phyloP scores from a whole-genome alignment of 2,329 filamentous ascomycete genomes.

The Cordyceps sp. region DNA sequence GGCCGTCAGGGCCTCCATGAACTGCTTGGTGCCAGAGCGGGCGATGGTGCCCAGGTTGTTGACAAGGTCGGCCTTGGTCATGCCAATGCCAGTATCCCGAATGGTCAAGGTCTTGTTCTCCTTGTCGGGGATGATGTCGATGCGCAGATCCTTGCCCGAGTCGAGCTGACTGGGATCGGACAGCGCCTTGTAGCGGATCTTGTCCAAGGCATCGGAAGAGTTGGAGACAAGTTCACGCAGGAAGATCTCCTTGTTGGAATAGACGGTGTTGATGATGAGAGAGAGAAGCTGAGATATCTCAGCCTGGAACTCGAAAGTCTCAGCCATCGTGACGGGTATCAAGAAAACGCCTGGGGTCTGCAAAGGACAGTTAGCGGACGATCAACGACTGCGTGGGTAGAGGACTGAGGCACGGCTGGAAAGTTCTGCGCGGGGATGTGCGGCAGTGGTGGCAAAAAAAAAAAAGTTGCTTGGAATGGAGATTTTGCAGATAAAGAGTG shows the following conservation, averaged over 20 bases:
- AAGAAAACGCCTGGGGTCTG: constrained; percentile 7
- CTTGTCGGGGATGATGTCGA: constrained; percentile 98
- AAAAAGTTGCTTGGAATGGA: too few species aligned
- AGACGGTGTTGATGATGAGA: constrained; percentile 99
- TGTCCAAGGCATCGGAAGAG: constrained; percentile 96
- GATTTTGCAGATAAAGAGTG: too few species aligned
- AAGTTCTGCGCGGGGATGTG: too few species aligned
- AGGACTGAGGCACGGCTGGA: too few species aligned
- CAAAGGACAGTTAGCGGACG: neutral
- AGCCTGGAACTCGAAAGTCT: constrained; percentile 99
- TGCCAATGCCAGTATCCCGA: constrained; percentile 96
- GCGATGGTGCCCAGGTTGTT: constrained; percentile 99
- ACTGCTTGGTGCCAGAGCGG: constrained; percentile 98
- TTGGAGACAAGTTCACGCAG: constrained; percentile 97
- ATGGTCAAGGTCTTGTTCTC: constrained; percentile 95
- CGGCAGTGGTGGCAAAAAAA: too few species aligned
- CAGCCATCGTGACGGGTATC: constrained; percentile 56
- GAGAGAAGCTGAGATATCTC: constrained; percentile 99
- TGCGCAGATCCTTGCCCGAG: constrained; percentile 90
- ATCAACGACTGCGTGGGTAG: neutral
- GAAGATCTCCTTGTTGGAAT: constrained; percentile 99
- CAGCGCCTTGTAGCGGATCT: constrained; percentile 97
- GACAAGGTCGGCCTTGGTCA: constrained; percentile 99
- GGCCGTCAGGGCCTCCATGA: constrained; percentile 98
- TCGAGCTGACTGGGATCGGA: constrained; percentile 97